Conservation (phyloP, 176 grass and related monocot species). For the Triticum timopheevii region DNA sequence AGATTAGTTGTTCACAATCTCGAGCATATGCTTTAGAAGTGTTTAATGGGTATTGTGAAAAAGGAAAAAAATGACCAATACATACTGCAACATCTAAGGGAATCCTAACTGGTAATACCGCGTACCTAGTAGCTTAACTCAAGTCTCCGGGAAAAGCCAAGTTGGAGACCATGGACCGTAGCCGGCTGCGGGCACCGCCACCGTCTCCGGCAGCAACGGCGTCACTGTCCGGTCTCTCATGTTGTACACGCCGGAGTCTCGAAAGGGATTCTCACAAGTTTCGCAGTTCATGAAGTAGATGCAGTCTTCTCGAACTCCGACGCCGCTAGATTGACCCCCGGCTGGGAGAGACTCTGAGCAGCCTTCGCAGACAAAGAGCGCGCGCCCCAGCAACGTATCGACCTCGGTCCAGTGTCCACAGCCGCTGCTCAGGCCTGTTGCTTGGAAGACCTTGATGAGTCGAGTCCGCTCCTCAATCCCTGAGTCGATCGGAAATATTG, state of each 20-base stretch:
- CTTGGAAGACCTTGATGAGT: not conserved
- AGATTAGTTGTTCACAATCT: no score
- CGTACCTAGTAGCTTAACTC: not conserved
- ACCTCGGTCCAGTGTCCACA: not conserved
- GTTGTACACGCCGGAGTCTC: not conserved
- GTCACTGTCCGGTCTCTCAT: not conserved
- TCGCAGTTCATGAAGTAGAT: not conserved
- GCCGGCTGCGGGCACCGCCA: not conserved
- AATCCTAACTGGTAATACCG: not conserved
- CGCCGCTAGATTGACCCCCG: not conserved
- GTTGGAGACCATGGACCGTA: not conserved
- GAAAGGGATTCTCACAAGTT: not conserved
- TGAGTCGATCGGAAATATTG: not conserved
- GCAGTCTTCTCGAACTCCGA: not conserved
- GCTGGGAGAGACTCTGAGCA: not conserved
- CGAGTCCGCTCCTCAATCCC: not conserved
- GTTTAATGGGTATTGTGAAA: no score
- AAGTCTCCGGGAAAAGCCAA: not conserved
- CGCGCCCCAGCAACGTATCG: not conserved
- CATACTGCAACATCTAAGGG: not conserved
- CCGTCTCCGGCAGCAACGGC: not conserved
- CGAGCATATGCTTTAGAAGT: no score
- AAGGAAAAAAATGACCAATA: not conserved
- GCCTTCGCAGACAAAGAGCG: not conserved
- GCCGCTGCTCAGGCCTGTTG: not conserved